Conservation (phyloP, 345 rosid species). For the Brassica nigra region DNA sequence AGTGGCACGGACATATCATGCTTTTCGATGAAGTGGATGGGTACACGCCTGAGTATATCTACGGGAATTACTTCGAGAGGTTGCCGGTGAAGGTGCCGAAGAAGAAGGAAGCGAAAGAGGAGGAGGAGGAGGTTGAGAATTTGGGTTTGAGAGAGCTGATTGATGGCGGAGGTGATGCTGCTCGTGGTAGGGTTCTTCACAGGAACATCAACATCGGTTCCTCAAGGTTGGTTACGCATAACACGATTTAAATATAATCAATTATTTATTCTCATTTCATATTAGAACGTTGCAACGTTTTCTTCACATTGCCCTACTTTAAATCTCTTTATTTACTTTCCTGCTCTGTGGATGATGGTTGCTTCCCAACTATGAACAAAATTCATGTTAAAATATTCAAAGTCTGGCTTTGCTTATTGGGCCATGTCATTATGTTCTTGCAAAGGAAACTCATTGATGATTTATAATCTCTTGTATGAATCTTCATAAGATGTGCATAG, state of each 20-base stretch:
- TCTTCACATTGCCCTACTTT: neutral
- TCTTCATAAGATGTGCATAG: slow-evolving; percentile 2
- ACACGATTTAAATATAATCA: neutral
- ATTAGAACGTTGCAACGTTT: neutral
- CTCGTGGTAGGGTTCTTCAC: slow-evolving; percentile 74
- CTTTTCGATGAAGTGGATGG: slow-evolving; percentile 87
- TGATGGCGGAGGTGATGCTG: slow-evolving; percentile 57
- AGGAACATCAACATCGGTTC: slow-evolving; percentile 69
- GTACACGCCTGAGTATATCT: slow-evolving; percentile 84
- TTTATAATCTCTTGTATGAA: neutral
- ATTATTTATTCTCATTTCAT: neutral
- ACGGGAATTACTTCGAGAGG: slow-evolving; percentile 96
- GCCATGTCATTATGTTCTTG: neutral
- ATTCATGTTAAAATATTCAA: neutral
- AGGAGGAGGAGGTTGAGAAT: slow-evolving; percentile 50
- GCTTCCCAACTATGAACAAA: slow-evolving; percentile 5
- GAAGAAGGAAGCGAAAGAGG: slow-evolving; percentile 47
- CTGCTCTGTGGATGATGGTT: neutral
- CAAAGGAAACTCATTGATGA: neutral
- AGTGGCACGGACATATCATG: slow-evolving; percentile 99
- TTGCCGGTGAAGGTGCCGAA: slow-evolving; percentile 52
- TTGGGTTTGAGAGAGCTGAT: slow-evolving; percentile 88
- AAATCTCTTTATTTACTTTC: too few species aligned
- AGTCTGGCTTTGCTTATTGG: neutral
- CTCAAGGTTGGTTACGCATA: slow-evolving; percentile 49